Conservation (phyloP, 1,139 yeast species). For the Candida tetrigidarum region DNA sequence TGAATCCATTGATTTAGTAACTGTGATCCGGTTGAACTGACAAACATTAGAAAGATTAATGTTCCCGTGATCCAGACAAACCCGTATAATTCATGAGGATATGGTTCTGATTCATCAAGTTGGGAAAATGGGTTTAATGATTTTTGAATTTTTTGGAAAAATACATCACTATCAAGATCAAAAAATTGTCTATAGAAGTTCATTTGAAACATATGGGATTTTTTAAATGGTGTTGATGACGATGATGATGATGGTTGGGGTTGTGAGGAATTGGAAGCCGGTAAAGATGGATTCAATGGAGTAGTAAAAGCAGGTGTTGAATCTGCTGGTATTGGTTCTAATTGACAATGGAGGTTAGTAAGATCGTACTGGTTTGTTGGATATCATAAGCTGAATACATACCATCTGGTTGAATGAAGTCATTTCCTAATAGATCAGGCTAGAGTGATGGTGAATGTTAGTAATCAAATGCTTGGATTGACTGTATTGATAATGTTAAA, state of each 20-base stretch:
- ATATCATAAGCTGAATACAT: constrained; percentile 13
- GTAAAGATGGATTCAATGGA: constrained; percentile 3
- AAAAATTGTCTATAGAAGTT: constrained; percentile 62
- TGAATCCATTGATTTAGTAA: constrained; percentile 51
- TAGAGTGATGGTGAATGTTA: constrained; percentile 8
- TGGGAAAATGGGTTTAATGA: constrained; percentile 50
- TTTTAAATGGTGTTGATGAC: constrained; percentile 23
- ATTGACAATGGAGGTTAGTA: constrained; percentile 2
- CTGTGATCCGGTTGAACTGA: constrained; percentile 64
- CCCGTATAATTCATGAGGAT: constrained; percentile 71
- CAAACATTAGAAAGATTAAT: constrained; percentile 70
- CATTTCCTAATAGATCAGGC: constrained; percentile 19
- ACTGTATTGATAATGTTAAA: not conserved
- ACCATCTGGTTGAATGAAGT: constrained; percentile 26
- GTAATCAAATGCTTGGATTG: not conserved
- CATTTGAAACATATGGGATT: constrained; percentile 55
- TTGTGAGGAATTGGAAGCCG: constrained; percentile 11
- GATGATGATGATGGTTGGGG: constrained; percentile 21
- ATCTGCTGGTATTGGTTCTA: constrained; percentile 7
- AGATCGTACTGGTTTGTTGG: not conserved
- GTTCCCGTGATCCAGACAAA: constrained; percentile 88
- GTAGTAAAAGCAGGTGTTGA: not conserved
- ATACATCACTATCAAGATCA: constrained; percentile 66
- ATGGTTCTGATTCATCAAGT: constrained; percentile 25
- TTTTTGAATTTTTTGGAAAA: constrained; percentile 46